Percentiles rank a stretch among this genome's conserved stretches.
Evolutionary conservation across 306 rosid genomes (phyloP).

Genomic region (Dryas drummondii): DNA sequence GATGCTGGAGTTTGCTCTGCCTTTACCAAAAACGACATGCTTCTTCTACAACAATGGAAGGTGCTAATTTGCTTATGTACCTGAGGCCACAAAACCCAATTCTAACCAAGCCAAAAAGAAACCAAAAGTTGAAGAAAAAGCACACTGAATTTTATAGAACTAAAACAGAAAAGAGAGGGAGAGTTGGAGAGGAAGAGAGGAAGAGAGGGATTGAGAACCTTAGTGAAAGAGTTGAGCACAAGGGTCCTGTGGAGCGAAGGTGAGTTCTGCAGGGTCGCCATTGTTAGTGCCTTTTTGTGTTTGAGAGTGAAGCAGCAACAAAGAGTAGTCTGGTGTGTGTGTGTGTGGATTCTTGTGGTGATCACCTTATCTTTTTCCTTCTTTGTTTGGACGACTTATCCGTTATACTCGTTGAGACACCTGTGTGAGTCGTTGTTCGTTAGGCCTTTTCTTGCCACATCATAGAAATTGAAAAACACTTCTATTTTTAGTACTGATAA

Average conservation of each 20-base stretch:
- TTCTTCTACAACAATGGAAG: constrained; percentile 55
- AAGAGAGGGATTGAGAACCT: constrained; percentile 35
- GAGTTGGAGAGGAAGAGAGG: neutral
- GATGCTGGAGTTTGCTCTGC: constrained; percentile 50
- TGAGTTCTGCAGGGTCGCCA: constrained; percentile 70
- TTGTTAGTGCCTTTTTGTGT: constrained; percentile 23
- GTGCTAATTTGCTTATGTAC: constrained; percentile 39
- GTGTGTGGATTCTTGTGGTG: constrained; percentile 9
- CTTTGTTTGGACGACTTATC: constrained; percentile 26
- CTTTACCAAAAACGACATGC: constrained; percentile 51
- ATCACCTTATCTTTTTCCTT: constrained; percentile 37
- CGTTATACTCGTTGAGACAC: constrained; percentile 17
- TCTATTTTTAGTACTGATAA: too few species aligned
- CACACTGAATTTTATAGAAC: neutral
- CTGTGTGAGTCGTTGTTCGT: constrained; percentile 12
- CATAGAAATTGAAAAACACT: neutral
- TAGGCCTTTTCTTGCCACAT: constrained; percentile 4
- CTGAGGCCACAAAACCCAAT: constrained; percentile 23
- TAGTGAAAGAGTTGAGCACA: constrained; percentile 65
- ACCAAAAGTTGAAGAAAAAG: neutral
- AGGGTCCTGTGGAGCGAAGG: constrained; percentile 54
- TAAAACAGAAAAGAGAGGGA: neutral
- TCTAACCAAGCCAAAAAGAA: neutral
- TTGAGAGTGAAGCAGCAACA: constrained; percentile 22
- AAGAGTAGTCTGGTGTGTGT: neutral